A percentile compares a stretch with the other conserved stretches of the same genome.
These are phyloP conservation scores for Gyrodon lividus DNA, from an alignment of 768 basidiomycete species.

Conservation along the genomic window DNA sequence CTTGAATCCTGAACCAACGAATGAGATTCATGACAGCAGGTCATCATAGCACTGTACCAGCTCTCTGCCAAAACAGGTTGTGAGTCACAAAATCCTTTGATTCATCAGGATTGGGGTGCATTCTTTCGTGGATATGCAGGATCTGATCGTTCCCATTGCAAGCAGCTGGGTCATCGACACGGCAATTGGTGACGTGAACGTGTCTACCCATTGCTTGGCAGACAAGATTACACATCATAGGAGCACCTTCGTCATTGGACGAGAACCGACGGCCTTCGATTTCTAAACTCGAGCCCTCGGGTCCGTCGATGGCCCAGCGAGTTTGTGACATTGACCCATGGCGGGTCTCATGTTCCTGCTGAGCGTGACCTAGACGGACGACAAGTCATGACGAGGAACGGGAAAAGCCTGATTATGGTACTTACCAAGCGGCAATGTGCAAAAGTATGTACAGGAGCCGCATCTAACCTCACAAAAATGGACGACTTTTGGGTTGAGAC, in stretches of 20 bases:
- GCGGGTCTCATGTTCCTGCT: slow-evolving; percentile 59
- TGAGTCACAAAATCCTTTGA: slow-evolving; percentile 58
- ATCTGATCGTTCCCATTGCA: slow-evolving; percentile 44
- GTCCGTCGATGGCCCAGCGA: slow-evolving; percentile 55
- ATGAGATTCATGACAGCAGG: neutral
- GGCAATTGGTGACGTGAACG: slow-evolving; percentile 56
- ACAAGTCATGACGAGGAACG: too few relatives aligned
- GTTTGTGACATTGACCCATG: slow-evolving; percentile 65
- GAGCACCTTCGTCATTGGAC: slow-evolving; percentile 54
- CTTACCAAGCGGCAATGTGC: slow-evolving; percentile 49
- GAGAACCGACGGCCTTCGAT: slow-evolving; percentile 56
- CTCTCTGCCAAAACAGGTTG: slow-evolving; percentile 54
- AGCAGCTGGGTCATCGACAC: slow-evolving; percentile 32
- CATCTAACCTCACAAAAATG: slow-evolving; percentile 56
- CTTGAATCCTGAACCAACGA: slow-evolving; percentile 48
- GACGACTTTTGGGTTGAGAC: slow-evolving; percentile 37
- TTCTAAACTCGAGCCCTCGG: slow-evolving; percentile 49
- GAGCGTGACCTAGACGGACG: slow-evolving; percentile 46
- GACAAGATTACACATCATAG: slow-evolving; percentile 61
- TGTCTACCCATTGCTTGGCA: slow-evolving; percentile 58
- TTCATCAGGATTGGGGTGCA: slow-evolving; percentile 46
- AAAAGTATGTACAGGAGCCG: slow-evolving; percentile 51
- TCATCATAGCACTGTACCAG: slow-evolving; percentile 35
- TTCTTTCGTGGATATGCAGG: slow-evolving; percentile 43
- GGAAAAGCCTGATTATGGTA: neutral